Percentiles rank a stretch among this genome's conserved stretches.
These are phyloP conservation scores for Obelidium mucronatum DNA, from an alignment of 192 early-diverging fungal species.

Conservation along the genomic window DNA sequence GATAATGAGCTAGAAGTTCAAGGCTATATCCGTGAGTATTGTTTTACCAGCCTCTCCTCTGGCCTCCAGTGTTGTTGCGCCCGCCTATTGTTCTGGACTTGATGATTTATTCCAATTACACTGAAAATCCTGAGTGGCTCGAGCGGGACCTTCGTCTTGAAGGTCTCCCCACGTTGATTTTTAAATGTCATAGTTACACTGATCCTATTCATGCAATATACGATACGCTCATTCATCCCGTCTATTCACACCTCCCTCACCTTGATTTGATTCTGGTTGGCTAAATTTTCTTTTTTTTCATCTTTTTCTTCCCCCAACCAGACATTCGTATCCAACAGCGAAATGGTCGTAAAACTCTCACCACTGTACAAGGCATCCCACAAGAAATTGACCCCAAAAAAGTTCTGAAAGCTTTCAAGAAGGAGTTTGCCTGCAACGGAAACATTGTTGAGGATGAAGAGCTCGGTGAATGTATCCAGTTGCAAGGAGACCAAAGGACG, in stretches of 20 bases:
- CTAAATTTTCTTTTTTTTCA: neutral
- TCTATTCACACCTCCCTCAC: neutral
- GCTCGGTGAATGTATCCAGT: conserved; percentile 90
- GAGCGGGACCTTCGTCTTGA: conserved; percentile 22
- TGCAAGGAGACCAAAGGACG: conserved; percentile 92
- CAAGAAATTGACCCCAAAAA: conserved; percentile 86
- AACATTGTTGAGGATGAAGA: conserved; percentile 93
- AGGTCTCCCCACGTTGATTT: conserved; percentile 30
- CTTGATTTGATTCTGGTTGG: conserved; percentile 8
- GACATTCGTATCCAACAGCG: conserved; percentile 98
- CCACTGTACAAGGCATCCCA: conserved; percentile 93
- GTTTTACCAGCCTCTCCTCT: conserved; percentile 4
- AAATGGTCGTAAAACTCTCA: conserved; percentile 96
- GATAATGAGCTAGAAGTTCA: conserved; percentile 41
- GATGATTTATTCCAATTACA: conserved; percentile 27
- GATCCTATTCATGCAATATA: conserved; percentile 15
- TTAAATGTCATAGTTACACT: conserved; percentile 38
- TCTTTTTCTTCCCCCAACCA: conserved; percentile 47
- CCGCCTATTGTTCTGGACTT: neutral
- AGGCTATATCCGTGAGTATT: conserved; percentile 61
- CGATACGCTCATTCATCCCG: neutral
- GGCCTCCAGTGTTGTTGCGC: neutral
- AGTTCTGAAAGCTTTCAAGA: conserved; percentile 96
- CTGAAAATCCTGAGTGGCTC: conserved; percentile 36
- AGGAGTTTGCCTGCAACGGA: conserved; percentile 96